Base-by-base conservation (phyloP, 768 basidiomycete genomes). In the Rhizopogon vulgaris region DNA sequence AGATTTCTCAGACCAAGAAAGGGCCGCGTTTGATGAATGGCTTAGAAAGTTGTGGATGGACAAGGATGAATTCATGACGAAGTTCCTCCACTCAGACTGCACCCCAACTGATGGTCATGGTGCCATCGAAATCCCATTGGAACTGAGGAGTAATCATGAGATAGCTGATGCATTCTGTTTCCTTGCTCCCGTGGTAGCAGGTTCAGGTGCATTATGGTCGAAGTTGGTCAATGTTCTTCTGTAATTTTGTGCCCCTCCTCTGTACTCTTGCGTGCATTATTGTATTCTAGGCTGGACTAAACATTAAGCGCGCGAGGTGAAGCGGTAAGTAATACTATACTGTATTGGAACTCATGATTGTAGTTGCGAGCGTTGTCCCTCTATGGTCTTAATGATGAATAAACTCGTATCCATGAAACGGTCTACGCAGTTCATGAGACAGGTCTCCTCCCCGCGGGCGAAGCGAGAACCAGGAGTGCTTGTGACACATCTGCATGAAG, bases 361-460 rank as follows among this genome's bases (percentile, higher is more conserved):
- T 55, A 75, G 67, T 55, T 82, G 75, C 9, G 45, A 32, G 52
- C 73, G 68, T 37, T 72, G 69, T 39, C 64, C 57, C 53, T 76
- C 69, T 32, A 85, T 71, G 60, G 80, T 77, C 56, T 82, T 80
- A 52, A 96, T 84, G 74, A 97, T 78, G 71, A 81, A 89, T 38
- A 92, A 68, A 63, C 83, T 87, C 36, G 84, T 81, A 72, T 97
- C 94, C 60, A 97, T 72, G 73, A 96, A 97, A 52, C 94, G 77
- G 52, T 90, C 90, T 46, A 95, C 92, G 63, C 94, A 96, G 70
- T 94, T 94, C 49, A 78, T 73, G 45, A 97, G 77, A 66, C 94
- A 97, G 51, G 73, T 75, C 60, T 87, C 83, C 71, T 97, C 94
- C 38, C 79, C 71, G 45, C 85, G 75, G 18, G 89, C 86, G 68